phyloP scores from a whole-genome alignment of 2,329 filamentous ascomycete species.

The Sporothrix luriei region DNA sequence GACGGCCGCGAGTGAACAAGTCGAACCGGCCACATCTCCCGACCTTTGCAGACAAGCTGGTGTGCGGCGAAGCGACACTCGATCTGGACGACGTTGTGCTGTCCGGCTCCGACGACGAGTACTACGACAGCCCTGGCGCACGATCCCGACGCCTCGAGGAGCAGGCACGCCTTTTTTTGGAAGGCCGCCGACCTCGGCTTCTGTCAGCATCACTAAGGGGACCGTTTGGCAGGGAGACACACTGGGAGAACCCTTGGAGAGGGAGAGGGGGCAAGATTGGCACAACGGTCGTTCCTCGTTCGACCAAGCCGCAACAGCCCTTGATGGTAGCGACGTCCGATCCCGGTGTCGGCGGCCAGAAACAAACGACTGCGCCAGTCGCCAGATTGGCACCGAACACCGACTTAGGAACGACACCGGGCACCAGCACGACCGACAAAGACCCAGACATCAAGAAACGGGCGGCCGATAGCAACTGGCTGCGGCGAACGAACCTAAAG shows the following conservation, averaged over 20 bases:
- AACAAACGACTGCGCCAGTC: neutral
- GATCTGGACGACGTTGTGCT: constrained; percentile 54
- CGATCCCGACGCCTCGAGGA: constrained; percentile 60
- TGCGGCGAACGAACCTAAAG: constrained; percentile 33
- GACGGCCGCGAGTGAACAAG: neutral
- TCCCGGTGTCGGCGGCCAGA: neutral
- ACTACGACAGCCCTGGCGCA: constrained; percentile 51
- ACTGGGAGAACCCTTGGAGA: constrained; percentile 59
- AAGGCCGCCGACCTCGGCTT: constrained; percentile 59
- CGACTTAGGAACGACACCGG: constrained; percentile 20
- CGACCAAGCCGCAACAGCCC: neutral
- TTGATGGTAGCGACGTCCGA: neutral
- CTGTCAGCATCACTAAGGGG: constrained; percentile 63
- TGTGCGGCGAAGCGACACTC: constrained; percentile 45
- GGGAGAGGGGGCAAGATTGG: constrained; percentile 39
- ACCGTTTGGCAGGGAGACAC: constrained; percentile 57
- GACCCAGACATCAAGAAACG: constrained; percentile 26
- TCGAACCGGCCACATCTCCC: constrained; percentile 30
- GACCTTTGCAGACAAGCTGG: constrained; percentile 20
- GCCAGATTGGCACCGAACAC: neutral
- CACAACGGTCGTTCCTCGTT: neutral
- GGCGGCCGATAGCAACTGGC: constrained; percentile 27
- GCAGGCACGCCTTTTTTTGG: constrained; percentile 60
- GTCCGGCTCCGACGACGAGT: constrained; percentile 60
- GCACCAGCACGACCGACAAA: constrained; percentile 38